phyloP scores from a whole-genome alignment of 2,329 filamentous ascomycete genomes.

The Colletotrichum liriopes region DNA sequence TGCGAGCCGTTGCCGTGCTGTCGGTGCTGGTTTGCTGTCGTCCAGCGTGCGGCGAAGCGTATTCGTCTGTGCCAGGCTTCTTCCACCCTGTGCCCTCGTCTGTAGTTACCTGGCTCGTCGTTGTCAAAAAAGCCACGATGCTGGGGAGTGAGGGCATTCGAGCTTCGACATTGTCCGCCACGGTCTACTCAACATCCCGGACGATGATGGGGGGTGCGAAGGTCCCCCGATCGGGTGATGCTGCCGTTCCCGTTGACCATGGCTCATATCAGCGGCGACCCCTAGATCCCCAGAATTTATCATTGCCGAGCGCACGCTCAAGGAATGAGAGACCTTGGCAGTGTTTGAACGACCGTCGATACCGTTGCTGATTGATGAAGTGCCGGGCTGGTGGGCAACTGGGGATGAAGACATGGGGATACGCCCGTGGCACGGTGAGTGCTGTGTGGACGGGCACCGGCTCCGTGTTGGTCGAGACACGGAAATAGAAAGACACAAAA shows the following conservation, averaged over 20 bases:
- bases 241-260: slow-evolving; percentile 27
- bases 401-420: background rate
- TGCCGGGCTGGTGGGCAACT: slow-evolving; percentile 10
- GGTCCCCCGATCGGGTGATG: slow-evolving; percentile 29
- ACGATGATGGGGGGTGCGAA: background rate
- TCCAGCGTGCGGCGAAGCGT: slow-evolving; percentile 34
- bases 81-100: slow-evolving; percentile 13
- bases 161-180: background rate
- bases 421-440: slow-evolving; percentile 1
- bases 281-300: slow-evolving; percentile 21
- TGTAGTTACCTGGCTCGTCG: slow-evolving; percentile 3
- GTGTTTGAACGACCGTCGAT: slow-evolving; percentile 32
- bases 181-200: background rate
- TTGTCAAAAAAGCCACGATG: background rate
- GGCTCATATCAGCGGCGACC: slow-evolving; percentile 29
- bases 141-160: background rate
- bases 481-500: slow-evolving; percentile 8
- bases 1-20: slow-evolving; percentile 24
- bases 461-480: slow-evolving; percentile 11
- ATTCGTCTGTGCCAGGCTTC: slow-evolving; percentile 13
- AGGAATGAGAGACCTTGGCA: slow-evolving; percentile 29
- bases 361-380: slow-evolving; percentile 41
- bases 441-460: background rate
- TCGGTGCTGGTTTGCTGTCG: slow-evolving; percentile 35
- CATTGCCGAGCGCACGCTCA: slow-evolving; percentile 4